These are phyloP conservation scores for Periconia sp. DNA, from an alignment of 2,329 filamentous ascomycete species.

Conservation along the genomic window DNA sequence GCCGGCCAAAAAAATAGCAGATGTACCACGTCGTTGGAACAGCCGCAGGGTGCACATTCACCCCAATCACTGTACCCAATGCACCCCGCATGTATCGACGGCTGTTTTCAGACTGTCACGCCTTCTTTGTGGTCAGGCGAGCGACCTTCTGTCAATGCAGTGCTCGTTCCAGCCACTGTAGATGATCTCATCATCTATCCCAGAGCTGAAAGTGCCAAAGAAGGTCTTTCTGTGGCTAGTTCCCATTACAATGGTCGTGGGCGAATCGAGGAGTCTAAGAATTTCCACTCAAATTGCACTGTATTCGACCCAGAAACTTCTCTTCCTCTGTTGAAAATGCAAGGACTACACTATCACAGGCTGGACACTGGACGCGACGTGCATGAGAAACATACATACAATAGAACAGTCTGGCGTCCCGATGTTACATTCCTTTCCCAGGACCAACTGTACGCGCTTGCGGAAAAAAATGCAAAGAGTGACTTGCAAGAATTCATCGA, in stretches of 20 bases:
- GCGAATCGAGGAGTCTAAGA: too few relatives aligned
- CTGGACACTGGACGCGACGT: neutral
- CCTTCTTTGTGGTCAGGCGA: conserved; percentile 16
- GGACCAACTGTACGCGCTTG: neutral
- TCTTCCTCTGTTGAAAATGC: too few relatives aligned
- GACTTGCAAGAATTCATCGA: conserved; percentile 16
- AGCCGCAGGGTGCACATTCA: conserved; percentile 9
- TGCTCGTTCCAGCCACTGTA: conserved; percentile 22
- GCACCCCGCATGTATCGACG: conserved; percentile 31
- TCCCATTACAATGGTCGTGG: too few relatives aligned
- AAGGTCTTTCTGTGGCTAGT: conserved; percentile 1
- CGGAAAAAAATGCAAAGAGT: too few relatives aligned
- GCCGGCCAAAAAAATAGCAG: too few relatives aligned
- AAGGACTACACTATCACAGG: too few relatives aligned
- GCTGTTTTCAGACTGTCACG: conserved; percentile 24
- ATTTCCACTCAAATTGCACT: too few relatives aligned
- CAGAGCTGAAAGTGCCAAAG: neutral
- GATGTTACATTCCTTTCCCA: conserved; percentile 15
- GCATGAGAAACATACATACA: neutral
- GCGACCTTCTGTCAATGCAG: conserved; percentile 6
- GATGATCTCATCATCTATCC: conserved; percentile 24
- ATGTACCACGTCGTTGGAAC: conserved; percentile 2
- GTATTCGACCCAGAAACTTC: neutral
- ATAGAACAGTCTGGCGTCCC: neutral
- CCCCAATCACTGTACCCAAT: conserved; percentile 23